phyloP scores from a whole-genome alignment of 768 basidiomycete genomes.

The Lactarius hengduanensis region DNA sequence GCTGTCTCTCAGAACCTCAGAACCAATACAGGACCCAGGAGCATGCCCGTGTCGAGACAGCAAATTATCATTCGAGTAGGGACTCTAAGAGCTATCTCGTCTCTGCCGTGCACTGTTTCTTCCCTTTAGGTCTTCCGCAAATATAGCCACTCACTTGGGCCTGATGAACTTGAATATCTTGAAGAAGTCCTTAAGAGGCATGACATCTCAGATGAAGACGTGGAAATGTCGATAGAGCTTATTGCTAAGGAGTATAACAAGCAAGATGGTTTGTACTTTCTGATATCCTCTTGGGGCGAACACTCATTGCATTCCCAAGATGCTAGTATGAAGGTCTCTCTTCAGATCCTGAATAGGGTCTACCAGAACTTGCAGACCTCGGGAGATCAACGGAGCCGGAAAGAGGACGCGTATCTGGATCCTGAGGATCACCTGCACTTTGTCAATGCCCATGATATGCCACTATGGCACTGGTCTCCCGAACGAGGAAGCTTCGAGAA shows the following conservation, averaged over 20 bases:
- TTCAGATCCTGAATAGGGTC: conserved; percentile 63
- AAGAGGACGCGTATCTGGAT: conserved; percentile 66
- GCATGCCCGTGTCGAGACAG: conserved; percentile 27
- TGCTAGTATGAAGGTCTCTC: conserved; percentile 79
- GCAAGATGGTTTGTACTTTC: conserved; percentile 64
- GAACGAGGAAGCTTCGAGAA: conserved; percentile 87
- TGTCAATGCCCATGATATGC: conserved; percentile 94
- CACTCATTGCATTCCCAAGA: conserved; percentile 43
- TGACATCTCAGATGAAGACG: conserved; percentile 65
- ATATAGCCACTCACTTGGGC: conserved; percentile 83
- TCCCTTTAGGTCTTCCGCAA: conserved; percentile 72
- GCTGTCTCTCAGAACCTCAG: neutral
- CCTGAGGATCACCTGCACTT: conserved; percentile 80
- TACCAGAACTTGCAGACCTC: conserved; percentile 73
- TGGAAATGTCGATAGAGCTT: conserved; percentile 73
- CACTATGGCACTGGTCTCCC: conserved; percentile 85
- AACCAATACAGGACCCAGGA: neutral
- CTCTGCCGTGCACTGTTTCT: neutral
- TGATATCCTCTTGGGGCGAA: neutral
- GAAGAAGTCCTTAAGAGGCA: conserved; percentile 70
- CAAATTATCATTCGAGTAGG: conserved; percentile 28
- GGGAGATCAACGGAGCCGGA: conserved; percentile 45
- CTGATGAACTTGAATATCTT: conserved; percentile 69
- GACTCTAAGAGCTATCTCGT: neutral
- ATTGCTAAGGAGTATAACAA: conserved; percentile 86